Percentiles rank a stretch among this genome's conserved stretches.
Conservation (phyloP, 1,139 yeast genomes). For the Debaryomyces coudertii region DNA sequence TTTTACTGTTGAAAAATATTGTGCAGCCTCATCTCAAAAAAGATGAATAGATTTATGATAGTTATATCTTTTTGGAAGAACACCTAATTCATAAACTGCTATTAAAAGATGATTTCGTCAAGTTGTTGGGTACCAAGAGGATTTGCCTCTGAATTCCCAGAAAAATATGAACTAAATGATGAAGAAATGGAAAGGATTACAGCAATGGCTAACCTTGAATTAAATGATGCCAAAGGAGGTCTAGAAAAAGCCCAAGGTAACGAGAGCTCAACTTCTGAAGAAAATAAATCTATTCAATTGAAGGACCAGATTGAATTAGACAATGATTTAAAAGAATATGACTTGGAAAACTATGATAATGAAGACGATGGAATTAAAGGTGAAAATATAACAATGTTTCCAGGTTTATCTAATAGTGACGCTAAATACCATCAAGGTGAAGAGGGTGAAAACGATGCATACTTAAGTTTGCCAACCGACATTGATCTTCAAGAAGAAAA, state of each 20-base stretch:
- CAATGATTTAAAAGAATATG: constrained; percentile 86
- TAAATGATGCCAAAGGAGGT: constrained; percentile 72
- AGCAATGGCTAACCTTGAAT: constrained; percentile 79
- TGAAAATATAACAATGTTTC: constrained; percentile 62
- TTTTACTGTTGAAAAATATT: constrained; percentile 6
- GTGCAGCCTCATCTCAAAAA: constrained; percentile 13
- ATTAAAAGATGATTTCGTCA: constrained; percentile 74
- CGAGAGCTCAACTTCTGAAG: constrained; percentile 23
- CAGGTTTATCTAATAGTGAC: constrained; percentile 62
- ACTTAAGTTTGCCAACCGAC: constrained; percentile 71
- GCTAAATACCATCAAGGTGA: constrained; percentile 55
- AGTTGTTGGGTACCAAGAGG: constrained; percentile 98
- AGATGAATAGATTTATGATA: background rate
- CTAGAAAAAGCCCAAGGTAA: constrained; percentile 44
- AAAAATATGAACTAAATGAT: constrained; percentile 83
- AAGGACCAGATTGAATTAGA: constrained; percentile 63
- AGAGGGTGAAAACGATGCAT: constrained; percentile 67
- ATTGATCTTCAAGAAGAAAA: constrained; percentile 71
- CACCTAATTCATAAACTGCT: background rate
- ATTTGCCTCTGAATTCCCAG: constrained; percentile 90
- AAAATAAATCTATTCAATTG: constrained; percentile 27
- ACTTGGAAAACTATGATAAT: constrained; percentile 81
- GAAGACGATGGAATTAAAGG: constrained; percentile 56
- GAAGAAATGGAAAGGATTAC: constrained; percentile 91
- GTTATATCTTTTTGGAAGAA: background rate